phyloP scores from a whole-genome alignment of 768 basidiomycete species.

The Lentinula guzmanii region DNA sequence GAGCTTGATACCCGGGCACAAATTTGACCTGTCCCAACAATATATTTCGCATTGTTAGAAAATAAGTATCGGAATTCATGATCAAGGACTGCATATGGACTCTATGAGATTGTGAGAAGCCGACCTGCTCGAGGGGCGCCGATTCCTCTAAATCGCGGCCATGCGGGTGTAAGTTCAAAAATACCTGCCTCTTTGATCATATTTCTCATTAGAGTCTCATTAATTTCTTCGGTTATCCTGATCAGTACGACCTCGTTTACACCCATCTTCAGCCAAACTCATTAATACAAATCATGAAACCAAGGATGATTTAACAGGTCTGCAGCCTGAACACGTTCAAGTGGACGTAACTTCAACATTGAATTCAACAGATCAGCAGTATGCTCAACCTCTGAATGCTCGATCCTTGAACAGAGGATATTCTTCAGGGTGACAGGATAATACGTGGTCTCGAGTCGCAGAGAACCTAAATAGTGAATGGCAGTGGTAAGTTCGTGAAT shows the following conservation, averaged over 20 bases:
- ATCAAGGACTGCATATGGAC: no score
- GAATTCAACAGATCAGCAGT: slow-evolving; percentile 13
- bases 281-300: slow-evolving; percentile 8
- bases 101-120: no score
- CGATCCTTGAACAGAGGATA: slow-evolving; percentile 13
- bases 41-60: no score
- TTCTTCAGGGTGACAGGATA: slow-evolving; percentile 16
- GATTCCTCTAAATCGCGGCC: no score
- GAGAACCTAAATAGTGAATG: slow-evolving; percentile 6
- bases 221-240: no score
- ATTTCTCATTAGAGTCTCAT: background rate
- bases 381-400: slow-evolving; percentile 8
- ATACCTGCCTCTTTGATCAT: background rate
- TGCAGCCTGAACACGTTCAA: slow-evolving; percentile 11
- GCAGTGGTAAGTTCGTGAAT: background rate
- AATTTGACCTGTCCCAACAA: no score
- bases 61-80: no score
- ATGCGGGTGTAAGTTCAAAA: no score
- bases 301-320: slow-evolving; percentile 18
- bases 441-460: slow-evolving; percentile 19
- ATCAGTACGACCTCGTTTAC: background rate
- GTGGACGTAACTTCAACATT: slow-evolving; percentile 14
- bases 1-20: no score
- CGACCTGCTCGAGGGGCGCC: no score
- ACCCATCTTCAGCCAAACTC: background rate